Evolutionary conservation across 2,329 filamentous ascomycete genomes (phyloP).

Genomic region (Parastagonospora nodorum): DNA sequence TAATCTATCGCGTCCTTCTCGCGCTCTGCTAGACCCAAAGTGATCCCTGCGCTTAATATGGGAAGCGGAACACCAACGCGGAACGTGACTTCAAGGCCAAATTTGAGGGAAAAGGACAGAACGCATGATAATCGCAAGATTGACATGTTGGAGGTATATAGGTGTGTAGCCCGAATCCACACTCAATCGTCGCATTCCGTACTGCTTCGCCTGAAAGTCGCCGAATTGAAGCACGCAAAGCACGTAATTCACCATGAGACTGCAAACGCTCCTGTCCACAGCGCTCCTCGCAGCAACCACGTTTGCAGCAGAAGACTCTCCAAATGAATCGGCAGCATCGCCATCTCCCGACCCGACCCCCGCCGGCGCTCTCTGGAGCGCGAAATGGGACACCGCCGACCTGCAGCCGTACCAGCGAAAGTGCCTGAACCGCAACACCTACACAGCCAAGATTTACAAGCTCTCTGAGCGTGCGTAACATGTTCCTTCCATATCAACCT

Average conservation of each 20-base stretch:
- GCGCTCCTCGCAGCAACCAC: slow-evolving; percentile 25
- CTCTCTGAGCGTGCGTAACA: slow-evolving; percentile 23
- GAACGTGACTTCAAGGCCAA: slow-evolving; percentile 1
- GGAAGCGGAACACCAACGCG: slow-evolving; percentile 15
- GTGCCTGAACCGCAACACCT: slow-evolving; percentile 22
- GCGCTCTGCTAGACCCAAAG: slow-evolving; percentile 5
- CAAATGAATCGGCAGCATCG: slow-evolving; percentile 5
- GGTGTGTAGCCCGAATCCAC: background rate
- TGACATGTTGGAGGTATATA: slow-evolving; percentile 2
- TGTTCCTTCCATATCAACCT: background rate
- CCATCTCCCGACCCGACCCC: slow-evolving; percentile 30
- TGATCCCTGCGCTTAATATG: slow-evolving; percentile 22
- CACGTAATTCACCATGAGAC: slow-evolving; percentile 23
- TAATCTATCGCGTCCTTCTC: slow-evolving; percentile 22
- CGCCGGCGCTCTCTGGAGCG: slow-evolving; percentile 36
- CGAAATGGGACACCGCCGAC: slow-evolving; percentile 29
- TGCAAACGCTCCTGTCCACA: slow-evolving; percentile 25
- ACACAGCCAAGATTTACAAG: slow-evolving; percentile 37
- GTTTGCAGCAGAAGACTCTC: slow-evolving; percentile 14
- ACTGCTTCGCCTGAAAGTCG: background rate
- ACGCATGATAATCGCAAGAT: slow-evolving; percentile 5
- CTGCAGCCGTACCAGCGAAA: slow-evolving; percentile 29
- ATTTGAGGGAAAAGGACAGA: slow-evolving; percentile 20
- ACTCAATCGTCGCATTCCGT: too few relatives aligned
- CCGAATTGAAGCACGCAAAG: background rate